These are phyloP conservation scores for Mycena indigotica DNA, from an alignment of 768 basidiomycete genomes.

Conservation along the genomic window DNA sequence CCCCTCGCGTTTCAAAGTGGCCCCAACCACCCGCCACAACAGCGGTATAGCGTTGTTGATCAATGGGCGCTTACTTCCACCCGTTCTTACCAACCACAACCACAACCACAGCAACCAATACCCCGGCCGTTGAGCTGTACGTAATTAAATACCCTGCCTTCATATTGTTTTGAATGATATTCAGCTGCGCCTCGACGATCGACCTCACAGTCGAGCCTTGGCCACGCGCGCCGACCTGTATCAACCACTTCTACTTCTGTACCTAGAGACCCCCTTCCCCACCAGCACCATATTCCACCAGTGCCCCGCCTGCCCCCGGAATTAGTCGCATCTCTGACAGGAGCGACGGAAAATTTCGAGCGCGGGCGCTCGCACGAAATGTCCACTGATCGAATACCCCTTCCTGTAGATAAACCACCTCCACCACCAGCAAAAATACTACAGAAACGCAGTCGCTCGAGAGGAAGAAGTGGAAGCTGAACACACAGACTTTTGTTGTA, in stretches of 20 bases:
- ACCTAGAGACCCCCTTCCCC: background rate
- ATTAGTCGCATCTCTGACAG: slow-evolving; percentile 7
- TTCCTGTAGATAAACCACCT: slow-evolving; percentile 3
- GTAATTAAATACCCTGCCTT: background rate
- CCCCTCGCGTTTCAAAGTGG: slow-evolving; percentile 52
- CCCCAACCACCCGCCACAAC: slow-evolving; percentile 15
- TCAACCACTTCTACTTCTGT: background rate
- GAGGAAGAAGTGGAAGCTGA: too few relatives aligned
- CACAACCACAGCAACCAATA: slow-evolving; percentile 15
- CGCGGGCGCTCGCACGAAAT: slow-evolving; percentile 15
- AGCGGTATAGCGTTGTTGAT: slow-evolving; percentile 32
- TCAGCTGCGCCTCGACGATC: slow-evolving; percentile 16
- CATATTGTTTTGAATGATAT: background rate
- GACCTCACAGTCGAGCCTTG: slow-evolving; percentile 14
- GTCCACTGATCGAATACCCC: background rate
- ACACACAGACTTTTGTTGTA: too few relatives aligned
- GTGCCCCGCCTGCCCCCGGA: slow-evolving; percentile 20
- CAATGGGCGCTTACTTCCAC: slow-evolving; percentile 35
- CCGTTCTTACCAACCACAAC: slow-evolving; percentile 12
- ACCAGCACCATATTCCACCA: slow-evolving; percentile 4
- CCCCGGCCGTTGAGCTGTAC: slow-evolving; percentile 16
- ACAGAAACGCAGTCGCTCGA: slow-evolving; percentile 17
- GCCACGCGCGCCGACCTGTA: slow-evolving; percentile 1
- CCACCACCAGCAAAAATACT: slow-evolving; percentile 16
- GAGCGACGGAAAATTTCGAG: background rate